phyloP scores from a whole-genome alignment of 2,329 filamentous ascomycete species.

The Exophiala xenobiotica region DNA sequence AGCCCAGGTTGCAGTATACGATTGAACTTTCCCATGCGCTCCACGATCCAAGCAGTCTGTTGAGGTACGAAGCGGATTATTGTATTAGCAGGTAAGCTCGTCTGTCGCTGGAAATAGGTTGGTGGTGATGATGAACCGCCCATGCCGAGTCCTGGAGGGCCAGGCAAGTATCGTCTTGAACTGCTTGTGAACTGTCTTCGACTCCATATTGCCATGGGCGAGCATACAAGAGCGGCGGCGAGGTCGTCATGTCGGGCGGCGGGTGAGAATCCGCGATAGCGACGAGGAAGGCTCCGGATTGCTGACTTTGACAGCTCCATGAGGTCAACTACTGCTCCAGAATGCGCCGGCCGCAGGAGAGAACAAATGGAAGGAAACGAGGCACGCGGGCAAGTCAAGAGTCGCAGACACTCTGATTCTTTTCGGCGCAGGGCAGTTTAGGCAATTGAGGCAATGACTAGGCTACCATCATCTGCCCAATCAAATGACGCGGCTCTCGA shows the following conservation, averaged over 20 bases:
- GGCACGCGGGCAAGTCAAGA: too few relatives aligned
- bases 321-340: background rate
- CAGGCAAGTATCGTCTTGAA: conserved; percentile 26
- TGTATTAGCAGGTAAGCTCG: conserved; percentile 81
- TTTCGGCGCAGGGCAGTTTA: too few relatives aligned
- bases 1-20: conserved; percentile 89
- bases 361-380: too few relatives aligned
- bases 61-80: conserved; percentile 97
- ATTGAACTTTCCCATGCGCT: conserved; percentile 98
- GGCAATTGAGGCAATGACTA: too few relatives aligned
- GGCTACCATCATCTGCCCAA: too few relatives aligned
- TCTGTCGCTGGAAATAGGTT: conserved; percentile 72
- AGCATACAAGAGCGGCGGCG: conserved; percentile 17
- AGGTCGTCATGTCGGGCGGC: conserved; percentile 7
- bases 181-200: conserved; percentile 27
- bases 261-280: conserved; percentile 5
- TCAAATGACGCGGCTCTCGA: too few relatives aligned
- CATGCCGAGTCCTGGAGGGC: conserved; percentile 34
- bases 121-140: conserved; percentile 51
- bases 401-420: too few relatives aligned
- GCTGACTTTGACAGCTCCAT: conserved; percentile 18
- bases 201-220: conserved; percentile 29
- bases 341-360: too few relatives aligned
- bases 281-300: conserved; percentile 14
- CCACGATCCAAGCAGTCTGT: conserved; percentile 98